Conservation (phyloP, 306 rosid species). For the Cyamopsis tetragonoloba region DNA sequence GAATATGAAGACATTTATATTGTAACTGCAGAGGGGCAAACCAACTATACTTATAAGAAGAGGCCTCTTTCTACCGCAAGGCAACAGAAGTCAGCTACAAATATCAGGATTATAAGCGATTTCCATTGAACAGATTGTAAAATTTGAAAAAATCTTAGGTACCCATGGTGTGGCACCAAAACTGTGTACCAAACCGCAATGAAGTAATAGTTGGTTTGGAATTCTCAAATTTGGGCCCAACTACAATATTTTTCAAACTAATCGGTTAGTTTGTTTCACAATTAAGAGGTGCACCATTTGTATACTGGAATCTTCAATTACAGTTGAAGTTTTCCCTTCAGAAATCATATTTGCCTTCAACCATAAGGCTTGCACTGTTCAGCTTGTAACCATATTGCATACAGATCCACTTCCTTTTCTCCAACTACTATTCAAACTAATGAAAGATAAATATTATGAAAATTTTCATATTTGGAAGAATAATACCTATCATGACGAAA, state of each 20-base stretch:
- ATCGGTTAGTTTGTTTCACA: background rate
- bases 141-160: background rate
- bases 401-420: conserved; percentile 12
- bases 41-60: background rate
- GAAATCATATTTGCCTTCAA: background rate
- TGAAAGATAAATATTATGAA: conserved; percentile 14
- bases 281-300: background rate
- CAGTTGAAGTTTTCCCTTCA: background rate
- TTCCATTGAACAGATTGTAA: background rate
- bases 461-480: conserved; percentile 10
- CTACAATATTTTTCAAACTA: conserved; percentile 1
- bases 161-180: background rate
- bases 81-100: background rate
- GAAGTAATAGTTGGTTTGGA: background rate
- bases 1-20: background rate
- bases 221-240: conserved; percentile 1
- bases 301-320: background rate
- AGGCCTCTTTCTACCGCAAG: background rate
- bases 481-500: conserved; percentile 81
- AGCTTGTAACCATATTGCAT: background rate
- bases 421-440: background rate
- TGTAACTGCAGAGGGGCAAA: background rate
- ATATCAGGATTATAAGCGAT: background rate
- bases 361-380: background rate
- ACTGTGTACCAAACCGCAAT: background rate